Evolutionary conservation across 768 basidiomycete genomes (phyloP), one percentile per base, ranked within the genome.

Genomic region (Nevesoporus exiguus): DNA sequence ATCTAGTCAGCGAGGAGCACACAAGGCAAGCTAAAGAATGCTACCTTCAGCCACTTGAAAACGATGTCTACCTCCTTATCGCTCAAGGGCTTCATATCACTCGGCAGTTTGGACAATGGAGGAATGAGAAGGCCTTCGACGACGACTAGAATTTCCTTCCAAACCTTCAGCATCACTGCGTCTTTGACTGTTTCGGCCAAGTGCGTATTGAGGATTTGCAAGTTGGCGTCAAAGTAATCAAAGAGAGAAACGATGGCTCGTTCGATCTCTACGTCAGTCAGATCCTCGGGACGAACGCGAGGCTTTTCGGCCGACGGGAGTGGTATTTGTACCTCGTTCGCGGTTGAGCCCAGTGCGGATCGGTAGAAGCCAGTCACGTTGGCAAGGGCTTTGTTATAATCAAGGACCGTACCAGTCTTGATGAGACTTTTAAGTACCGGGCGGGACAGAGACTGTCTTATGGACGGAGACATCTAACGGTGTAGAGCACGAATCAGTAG

Each of bases 31-130:
- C 29, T 17, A 53, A 27, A 42, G 36, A 25, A 40, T 9, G 14
- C 17, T 52, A 90, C 94, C 84, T 94, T 95, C 50, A 98, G 70
- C 93, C 97, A 98, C 69, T 94, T 96, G 76, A 98, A 93, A n/a
- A 95, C 96, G 55, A 98, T 88, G 67, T 98, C 97, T 34, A 98
- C 90, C 73, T 98, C 97, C 72, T 96, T 95, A 64, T 98, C 97
- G 25, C 80, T 86, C 66, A 99, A 69, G 1, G 94, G 88, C 61
- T 90, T 88, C 92, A 98, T 88, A 50, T 93, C 90, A 41, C 93
- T 93, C 10, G 86, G 77, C 17, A 81, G 73, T 56, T 96, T 92
- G 6, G 88, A 90, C 52, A 99, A 71, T 3, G 95, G 90, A 4
- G 97, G 97, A 15, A 98, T 86, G 56, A 98, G 80, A 60, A 98